Percentiles rank a stretch among this genome's conserved stretches.
phyloP scores from a whole-genome alignment of 1,284 basidiomycete species.

The Caloboletus inedulis region DNA sequence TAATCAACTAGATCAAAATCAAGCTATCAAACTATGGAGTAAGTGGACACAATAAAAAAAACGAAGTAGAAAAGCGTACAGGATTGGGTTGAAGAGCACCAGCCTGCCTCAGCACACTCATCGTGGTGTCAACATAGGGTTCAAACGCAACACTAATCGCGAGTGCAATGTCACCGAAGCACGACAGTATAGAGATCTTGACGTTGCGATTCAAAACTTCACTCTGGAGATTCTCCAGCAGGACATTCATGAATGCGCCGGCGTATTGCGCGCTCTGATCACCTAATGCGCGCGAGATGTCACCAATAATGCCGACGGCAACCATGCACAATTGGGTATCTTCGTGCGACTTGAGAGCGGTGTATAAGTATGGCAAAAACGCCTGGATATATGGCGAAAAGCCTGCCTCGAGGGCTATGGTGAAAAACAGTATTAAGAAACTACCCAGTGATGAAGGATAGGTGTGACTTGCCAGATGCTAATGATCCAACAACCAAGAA shows the following conservation, averaged over 20 bases:
- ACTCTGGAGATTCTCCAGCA: conserved; percentile 91
- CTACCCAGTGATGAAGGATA: neutral
- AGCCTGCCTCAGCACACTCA: conserved; percentile 90
- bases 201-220: conserved; percentile 90
- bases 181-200: conserved; percentile 93
- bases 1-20: conserved; percentile 94
- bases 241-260: conserved; percentile 83
- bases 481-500: conserved; percentile 94
- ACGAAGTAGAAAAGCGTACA: conserved; percentile 43
- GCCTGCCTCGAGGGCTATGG: conserved; percentile 71
- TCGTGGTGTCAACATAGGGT: conserved; percentile 87
- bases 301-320: conserved; percentile 93
- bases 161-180: conserved; percentile 96
- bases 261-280: conserved; percentile 83
- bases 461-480: conserved; percentile 52
- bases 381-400: conserved; percentile 90
- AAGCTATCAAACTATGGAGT: conserved; percentile 44
- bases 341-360: conserved; percentile 90
- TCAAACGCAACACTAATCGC: conserved; percentile 87
- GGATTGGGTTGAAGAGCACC: conserved; percentile 84
- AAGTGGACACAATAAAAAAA: neutral
- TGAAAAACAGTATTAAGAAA: neutral
- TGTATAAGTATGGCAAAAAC: conserved; percentile 88
- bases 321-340: conserved; percentile 96
- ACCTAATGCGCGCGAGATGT: conserved; percentile 90